These are phyloP conservation scores for Lachancea nothofagi DNA, from an alignment of 805 yeast species.

Conservation along the genomic window DNA sequence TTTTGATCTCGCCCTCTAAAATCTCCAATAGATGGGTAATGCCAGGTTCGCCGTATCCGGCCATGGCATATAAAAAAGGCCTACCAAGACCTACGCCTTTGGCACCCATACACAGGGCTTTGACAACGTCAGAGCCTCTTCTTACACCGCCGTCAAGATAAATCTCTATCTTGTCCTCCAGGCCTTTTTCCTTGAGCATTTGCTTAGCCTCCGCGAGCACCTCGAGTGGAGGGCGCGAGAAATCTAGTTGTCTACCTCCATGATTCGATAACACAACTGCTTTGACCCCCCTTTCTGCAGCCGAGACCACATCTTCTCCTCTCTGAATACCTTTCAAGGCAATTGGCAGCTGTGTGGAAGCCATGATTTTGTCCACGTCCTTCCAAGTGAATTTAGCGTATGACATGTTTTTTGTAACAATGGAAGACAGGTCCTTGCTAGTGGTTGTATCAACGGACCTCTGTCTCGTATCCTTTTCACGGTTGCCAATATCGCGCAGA, in stretches of 20 bases:
- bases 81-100: conserved; percentile 71
- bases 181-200: conserved; percentile 36
- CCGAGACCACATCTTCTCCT: conserved; percentile 57
- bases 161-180: conserved; percentile 51
- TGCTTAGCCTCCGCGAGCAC: conserved; percentile 52
- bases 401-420: conserved; percentile 2
- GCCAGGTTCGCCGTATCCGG: conserved; percentile 76
- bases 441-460: conserved; percentile 18
- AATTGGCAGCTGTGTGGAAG: conserved; percentile 40
- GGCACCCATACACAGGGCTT: conserved; percentile 74
- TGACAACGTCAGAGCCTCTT: conserved; percentile 70
- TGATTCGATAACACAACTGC: conserved; percentile 69
- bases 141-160: conserved; percentile 74
- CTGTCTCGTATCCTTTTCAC: conserved; percentile 45
- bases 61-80: conserved; percentile 70
- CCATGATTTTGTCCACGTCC: conserved; percentile 27
- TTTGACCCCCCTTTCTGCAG: conserved; percentile 52
- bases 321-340: conserved; percentile 62
- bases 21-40: conserved; percentile 59
- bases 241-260: conserved; percentile 70
- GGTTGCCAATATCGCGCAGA: conserved; percentile 47
- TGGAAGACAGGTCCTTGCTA: conserved; percentile 16
- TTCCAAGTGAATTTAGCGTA: conserved; percentile 32
- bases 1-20: conserved; percentile 53
- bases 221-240: conserved; percentile 55